Conservation (phyloP, 129 eudicot species). For the Ambrosia artemisiifolia region DNA sequence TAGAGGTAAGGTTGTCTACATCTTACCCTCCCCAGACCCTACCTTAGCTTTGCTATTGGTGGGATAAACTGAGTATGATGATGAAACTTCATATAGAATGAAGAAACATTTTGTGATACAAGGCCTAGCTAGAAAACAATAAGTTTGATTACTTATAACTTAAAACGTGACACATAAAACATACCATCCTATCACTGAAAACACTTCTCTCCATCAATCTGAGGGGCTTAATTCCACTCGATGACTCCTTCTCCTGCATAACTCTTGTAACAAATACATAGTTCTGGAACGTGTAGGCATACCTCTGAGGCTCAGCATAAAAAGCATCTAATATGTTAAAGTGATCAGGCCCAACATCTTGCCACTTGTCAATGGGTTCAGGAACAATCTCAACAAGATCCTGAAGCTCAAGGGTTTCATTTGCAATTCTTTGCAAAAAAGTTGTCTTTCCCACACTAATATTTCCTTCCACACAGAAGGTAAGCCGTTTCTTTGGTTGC, state of each 20-base stretch:
- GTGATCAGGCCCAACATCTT: slow-evolving; percentile 87
- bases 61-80: too few relatives aligned
- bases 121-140: neutral
- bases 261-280: slow-evolving; percentile 91
- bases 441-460: slow-evolving; percentile 92
- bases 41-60: too few relatives aligned
- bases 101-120: neutral
- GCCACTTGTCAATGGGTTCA: slow-evolving; percentile 93
- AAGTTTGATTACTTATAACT: neutral
- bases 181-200: slow-evolving; percentile 92
- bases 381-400: slow-evolving; percentile 96
- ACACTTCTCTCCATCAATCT: slow-evolving; percentile 96
- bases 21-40: too few relatives aligned
- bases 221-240: slow-evolving; percentile 78
- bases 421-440: slow-evolving; percentile 86
- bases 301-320: slow-evolving; percentile 84
- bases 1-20: too few relatives aligned
- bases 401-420: slow-evolving; percentile 85
- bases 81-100: neutral
- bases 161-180: neutral
- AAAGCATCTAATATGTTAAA: slow-evolving; percentile 85
- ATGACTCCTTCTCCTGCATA: slow-evolving; percentile 97
- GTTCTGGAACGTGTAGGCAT: slow-evolving; percentile 91
- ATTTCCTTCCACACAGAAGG: slow-evolving; percentile 93
- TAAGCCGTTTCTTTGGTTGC: slow-evolving; percentile 57